Base-by-base conservation (phyloP, 768 basidiomycete species). In the Boletus rubroflammeus region DNA sequence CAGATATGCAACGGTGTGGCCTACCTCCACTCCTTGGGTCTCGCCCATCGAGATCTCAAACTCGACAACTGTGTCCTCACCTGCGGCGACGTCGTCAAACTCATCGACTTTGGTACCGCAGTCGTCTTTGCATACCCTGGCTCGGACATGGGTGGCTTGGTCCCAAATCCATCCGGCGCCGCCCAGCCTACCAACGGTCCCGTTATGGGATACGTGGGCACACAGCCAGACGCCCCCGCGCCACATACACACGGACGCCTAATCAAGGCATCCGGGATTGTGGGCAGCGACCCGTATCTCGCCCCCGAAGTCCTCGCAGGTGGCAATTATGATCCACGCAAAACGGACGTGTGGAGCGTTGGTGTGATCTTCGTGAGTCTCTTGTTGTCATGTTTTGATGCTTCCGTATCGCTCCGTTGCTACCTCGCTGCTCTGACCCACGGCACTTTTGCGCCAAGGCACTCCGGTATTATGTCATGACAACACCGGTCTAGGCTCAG, bases 61-160 rank as follows among this genome's bases (percentile, higher is more conserved):
- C 88, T 99, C 56, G 97, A 99, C 77, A 99, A 99, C 71, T 98
- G 97, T 72, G 97, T 99, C 76, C 97, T 99, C 92, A 96, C 90
- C n/a, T 77, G 77, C 3, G 80, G 88, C 66, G 93, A 98, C 67
- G 82, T 97, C 61, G 92, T 99, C 77, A 99, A 99, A 71, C 82
- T 99, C 61, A 99, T 99, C 74, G 97, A 99, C 73, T 99, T 99
- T 74, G 97, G 97, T 49, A 99, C 97, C 6, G 97, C 97, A n/a
- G 94, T 94, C 59, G 95, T 99, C 55, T 99, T 99, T 75, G 93
- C 97, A 62, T 99, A 98, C 67, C 97, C 97, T 0, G 96, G 94
- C 54, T 94, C 93, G 72, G 63, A 82, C 82, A 67, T 67, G 65
- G 67, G 67, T n/a, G 67, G 67, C 57, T 79, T 78, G 47, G 39